phyloP scores from a whole-genome alignment of 2,329 filamentous ascomycete species.

The Aureobasidium zeae region DNA sequence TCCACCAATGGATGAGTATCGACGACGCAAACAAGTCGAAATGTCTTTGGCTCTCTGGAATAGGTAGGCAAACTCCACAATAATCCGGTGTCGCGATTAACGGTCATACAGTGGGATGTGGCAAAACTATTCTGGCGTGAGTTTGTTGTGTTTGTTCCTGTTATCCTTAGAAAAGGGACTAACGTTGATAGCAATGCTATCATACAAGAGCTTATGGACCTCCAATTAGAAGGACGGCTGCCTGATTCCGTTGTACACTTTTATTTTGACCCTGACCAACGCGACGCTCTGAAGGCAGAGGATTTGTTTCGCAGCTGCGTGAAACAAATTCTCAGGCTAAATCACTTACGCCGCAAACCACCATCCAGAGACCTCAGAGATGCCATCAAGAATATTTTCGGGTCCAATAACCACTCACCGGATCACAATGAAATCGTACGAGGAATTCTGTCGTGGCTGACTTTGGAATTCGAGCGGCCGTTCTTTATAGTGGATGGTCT shows the following conservation, averaged over 20 bases:
- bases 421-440: not conserved
- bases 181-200: not conserved
- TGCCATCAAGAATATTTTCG: not conserved
- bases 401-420: not conserved
- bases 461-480: not conserved
- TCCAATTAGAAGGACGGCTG: not conserved
- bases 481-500: slow-evolving; percentile 14
- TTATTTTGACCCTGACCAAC: not conserved
- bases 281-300: not conserved
- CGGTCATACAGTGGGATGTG: not conserved
- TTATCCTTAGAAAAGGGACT: not conserved
- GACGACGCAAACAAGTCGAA: not conserved
- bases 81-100: not conserved
- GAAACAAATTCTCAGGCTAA: not conserved
- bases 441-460: not conserved
- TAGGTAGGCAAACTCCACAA: not conserved
- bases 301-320: not conserved
- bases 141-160: not conserved
- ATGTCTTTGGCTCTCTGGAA: not conserved
- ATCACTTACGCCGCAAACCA: not conserved
- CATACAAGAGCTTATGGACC: not conserved
- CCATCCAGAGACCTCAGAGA: not conserved
- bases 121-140: not conserved
- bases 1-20: not conserved
- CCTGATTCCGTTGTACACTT: not conserved